Percentiles rank a stretch among this genome's conserved stretches.
Evolutionary conservation across 2,329 filamentous ascomycete species (phyloP).

Genomic region (Aspergillus ruber): DNA sequence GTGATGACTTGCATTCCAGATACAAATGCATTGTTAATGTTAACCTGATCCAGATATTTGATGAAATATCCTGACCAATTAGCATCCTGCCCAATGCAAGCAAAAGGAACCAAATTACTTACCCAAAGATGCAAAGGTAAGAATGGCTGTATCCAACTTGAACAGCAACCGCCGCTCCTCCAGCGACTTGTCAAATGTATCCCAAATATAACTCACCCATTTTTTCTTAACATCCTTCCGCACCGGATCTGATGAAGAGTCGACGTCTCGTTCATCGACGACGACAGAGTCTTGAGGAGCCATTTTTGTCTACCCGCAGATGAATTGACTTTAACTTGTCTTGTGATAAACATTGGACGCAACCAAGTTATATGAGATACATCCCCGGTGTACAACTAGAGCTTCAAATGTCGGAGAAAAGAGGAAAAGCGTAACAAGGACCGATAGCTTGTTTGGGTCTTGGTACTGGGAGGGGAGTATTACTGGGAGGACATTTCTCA

Average conservation of each 20-base stretch:
- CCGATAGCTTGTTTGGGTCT: neutral
- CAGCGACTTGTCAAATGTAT: conserved; percentile 47
- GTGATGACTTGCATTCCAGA: conserved; percentile 37
- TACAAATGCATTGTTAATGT: conserved; percentile 44
- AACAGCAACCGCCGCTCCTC: conserved; percentile 45
- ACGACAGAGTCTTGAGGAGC: conserved; percentile 4
- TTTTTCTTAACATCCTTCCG: conserved; percentile 27
- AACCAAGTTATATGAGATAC: no score
- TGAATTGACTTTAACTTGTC: no score
- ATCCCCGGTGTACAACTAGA: no score
- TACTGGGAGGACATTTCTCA: neutral
- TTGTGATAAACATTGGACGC: no score
- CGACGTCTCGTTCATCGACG: conserved; percentile 10
- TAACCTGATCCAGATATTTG: conserved; percentile 43
- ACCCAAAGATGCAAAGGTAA: conserved; percentile 44
- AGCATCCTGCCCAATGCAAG: neutral
- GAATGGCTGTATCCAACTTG: conserved; percentile 44
- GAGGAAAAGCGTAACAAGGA: neutral
- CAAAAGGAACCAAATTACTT: conserved; percentile 1
- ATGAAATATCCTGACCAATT: conserved; percentile 42
- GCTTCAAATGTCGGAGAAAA: no score
- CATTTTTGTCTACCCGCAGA: conserved; percentile 9
- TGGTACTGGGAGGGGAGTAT: neutral
- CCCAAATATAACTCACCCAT: conserved; percentile 49
- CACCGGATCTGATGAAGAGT: conserved; percentile 7